A percentile compares a stretch with the other conserved stretches of the same genome.
These are phyloP conservation scores for Pontederia crassipes DNA, from an alignment of 176 grass and related monocot genomes.

Conservation along the genomic window DNA sequence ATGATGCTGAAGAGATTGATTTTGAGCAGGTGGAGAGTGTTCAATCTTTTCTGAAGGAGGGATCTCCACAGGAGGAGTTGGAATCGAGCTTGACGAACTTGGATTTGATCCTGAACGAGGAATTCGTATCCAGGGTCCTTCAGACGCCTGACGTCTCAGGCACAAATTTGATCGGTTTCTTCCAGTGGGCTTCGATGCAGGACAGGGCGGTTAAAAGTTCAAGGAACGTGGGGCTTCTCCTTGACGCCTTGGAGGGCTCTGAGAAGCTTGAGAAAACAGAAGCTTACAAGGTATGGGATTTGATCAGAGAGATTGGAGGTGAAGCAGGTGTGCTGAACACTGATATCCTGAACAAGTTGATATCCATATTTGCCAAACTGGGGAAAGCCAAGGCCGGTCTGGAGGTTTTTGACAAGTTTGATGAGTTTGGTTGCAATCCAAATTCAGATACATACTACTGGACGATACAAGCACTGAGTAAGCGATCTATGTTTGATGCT, in stretches of 20 bases:
- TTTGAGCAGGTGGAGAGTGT: slow-evolving; percentile 37
- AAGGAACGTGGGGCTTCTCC: slow-evolving; percentile 43
- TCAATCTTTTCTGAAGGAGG: slow-evolving; percentile 21
- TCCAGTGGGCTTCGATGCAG: slow-evolving; percentile 37
- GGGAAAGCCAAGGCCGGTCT: slow-evolving; percentile 51
- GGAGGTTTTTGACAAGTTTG: slow-evolving; percentile 70
- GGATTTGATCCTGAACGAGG: slow-evolving; percentile 51
- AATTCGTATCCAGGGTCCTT: slow-evolving; percentile 50
- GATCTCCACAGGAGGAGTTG: slow-evolving; percentile 26
- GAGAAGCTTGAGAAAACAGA: slow-evolving; percentile 42
- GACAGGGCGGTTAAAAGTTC: slow-evolving; percentile 36
- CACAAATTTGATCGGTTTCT: slow-evolving; percentile 51
- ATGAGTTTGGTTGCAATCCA: slow-evolving; percentile 49
- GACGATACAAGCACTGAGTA: slow-evolving; percentile 57
- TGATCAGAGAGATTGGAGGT: slow-evolving; percentile 62
- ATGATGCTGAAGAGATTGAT: slow-evolving; percentile 22
- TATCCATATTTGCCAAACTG: slow-evolving; percentile 61
- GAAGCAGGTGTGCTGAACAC: slow-evolving; percentile 42
- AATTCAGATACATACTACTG: slow-evolving; percentile 67
- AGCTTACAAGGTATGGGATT: slow-evolving; percentile 76
- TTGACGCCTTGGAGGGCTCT: slow-evolving; percentile 30
- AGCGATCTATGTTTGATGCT: slow-evolving; percentile 41
- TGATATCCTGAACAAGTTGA: slow-evolving; percentile 45
- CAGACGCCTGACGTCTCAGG: slow-evolving; percentile 32
- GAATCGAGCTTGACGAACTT: slow-evolving; percentile 45